Evolutionary conservation across 805 yeast species (phyloP), one percentile per base, ranked within the genome.

Genomic region (Hanseniaspora valbyensis): DNA sequence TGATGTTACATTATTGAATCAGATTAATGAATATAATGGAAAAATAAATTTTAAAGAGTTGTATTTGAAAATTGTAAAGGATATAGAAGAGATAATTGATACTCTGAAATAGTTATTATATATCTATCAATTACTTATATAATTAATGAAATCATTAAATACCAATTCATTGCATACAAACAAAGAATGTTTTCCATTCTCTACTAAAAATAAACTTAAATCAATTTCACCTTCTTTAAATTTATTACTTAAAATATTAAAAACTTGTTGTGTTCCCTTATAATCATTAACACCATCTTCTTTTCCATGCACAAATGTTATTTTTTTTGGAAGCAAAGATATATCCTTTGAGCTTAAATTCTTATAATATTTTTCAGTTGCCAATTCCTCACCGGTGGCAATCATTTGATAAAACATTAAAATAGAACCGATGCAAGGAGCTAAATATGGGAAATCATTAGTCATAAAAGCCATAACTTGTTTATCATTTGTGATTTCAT

Each of bases 271-370:
- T 18, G 80, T 68, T 4, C 74, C 78, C 16, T 68, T 63, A 36
- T 68, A 63, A 60, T 73, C 77, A 60, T 81, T 83, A 56, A 83
- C 72, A 33, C 70, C 64, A 61, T 84, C 94, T n/a, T 63, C 66
- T 8, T 69, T 66, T 28, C 90, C 88, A 60, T 83, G 90, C 39
- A 76, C 56, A 10, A 83, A 65, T 28, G 80, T 61, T 3, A 82
- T 57, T 0, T 84, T 77, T 10, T 72, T 67, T 7, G 68, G 59
- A 5, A 41, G 29, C 4, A 34, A 22, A 9, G 29, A 13, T 9
- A 14, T 30, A 4, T 40, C 28, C n/a, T 38, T 25, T 1, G 18
- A n/a, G 10, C 16, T 50, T n/a, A 53, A 58, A 19, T 54, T 42
- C 32, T 49, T 39, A 2, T 67, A 55, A 48, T 68, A 71, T 37